These are phyloP conservation scores for Coffea canephora DNA, from an alignment of 257 asterid species.

Conservation along the genomic window DNA sequence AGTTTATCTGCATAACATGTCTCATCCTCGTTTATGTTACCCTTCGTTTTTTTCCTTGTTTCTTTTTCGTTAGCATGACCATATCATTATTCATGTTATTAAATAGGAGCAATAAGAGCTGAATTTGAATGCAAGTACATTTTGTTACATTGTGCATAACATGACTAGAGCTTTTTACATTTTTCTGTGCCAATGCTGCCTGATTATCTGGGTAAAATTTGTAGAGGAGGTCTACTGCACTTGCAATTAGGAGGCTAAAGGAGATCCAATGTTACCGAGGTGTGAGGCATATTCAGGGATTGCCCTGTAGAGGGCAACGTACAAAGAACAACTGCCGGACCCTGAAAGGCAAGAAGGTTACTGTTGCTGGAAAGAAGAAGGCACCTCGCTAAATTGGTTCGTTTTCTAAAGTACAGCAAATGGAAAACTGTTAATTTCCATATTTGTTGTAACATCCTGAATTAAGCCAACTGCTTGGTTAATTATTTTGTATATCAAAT, in stretches of 20 bases:
- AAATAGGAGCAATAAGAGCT: not conserved
- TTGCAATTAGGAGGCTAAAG: constrained; percentile 82
- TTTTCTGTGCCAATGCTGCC: not conserved
- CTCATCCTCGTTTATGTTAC: not conserved
- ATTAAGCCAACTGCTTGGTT: not conserved
- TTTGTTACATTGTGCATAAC: not conserved
- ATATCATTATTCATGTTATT: not conserved
- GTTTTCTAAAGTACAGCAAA: not conserved
- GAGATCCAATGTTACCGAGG: constrained; percentile 98
- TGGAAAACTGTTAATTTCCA: not conserved
- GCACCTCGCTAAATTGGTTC: constrained; percentile 32
- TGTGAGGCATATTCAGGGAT: constrained; percentile 77
- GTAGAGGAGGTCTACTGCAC: constrained; percentile 86
- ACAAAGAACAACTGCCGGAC: constrained; percentile 95
- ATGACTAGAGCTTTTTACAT: not conserved
- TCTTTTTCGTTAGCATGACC: no score
- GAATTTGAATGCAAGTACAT: not conserved
- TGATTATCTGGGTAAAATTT: not conserved
- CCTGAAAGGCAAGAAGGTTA: constrained; percentile 82
- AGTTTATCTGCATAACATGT: not conserved
- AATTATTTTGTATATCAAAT: not conserved
- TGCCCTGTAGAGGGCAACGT: constrained; percentile 96
- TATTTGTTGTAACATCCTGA: not conserved
- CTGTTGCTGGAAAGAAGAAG: constrained; percentile 92
- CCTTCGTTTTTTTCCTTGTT: no score